Conservation (phyloP, 768 basidiomycete genomes). For the Xerocomus brunneocitrinus region DNA sequence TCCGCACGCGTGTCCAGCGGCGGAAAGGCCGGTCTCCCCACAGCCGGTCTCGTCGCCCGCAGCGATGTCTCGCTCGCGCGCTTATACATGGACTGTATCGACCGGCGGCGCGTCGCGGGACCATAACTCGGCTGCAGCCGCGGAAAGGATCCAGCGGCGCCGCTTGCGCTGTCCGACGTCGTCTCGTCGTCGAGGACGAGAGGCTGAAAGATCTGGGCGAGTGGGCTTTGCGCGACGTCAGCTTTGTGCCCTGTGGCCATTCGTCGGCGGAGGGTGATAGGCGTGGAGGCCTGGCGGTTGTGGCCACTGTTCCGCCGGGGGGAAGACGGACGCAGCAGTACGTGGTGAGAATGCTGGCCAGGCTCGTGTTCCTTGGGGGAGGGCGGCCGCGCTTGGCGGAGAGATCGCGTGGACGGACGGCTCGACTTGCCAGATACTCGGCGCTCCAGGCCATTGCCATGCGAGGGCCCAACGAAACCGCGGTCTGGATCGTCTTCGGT, state of each 20-base stretch:
- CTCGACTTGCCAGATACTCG: constrained; percentile 32
- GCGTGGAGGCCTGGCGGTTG: constrained; percentile 11
- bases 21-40: constrained; percentile 12
- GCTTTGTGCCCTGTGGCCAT: constrained; percentile 12
- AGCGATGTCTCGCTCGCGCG: constrained; percentile 13
- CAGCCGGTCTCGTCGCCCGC: not conserved
- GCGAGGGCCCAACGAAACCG: constrained; percentile 13
- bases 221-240: constrained; percentile 43
- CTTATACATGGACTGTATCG: constrained; percentile 25
- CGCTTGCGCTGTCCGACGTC: constrained; percentile 11
- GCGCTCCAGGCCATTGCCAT: constrained; percentile 16
- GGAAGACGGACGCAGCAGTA: constrained; percentile 2
- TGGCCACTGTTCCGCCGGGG: constrained; percentile 6
- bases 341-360: constrained; percentile 2
- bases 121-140: constrained; percentile 34
- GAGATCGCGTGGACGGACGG: constrained; percentile 30
- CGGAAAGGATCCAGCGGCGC: constrained; percentile 4
- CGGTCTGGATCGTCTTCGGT: constrained; percentile 8
- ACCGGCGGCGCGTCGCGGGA: constrained; percentile 35
- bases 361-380: constrained; percentile 20
- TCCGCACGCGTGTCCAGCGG: constrained; percentile 24
- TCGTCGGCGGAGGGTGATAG: constrained; percentile 19
- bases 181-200: constrained; percentile 51
- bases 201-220: constrained; percentile 73
- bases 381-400: constrained; percentile 14